Evolutionary conservation across 1,139 yeast species (phyloP).

Genomic region (Taiozyma sp.): DNA sequence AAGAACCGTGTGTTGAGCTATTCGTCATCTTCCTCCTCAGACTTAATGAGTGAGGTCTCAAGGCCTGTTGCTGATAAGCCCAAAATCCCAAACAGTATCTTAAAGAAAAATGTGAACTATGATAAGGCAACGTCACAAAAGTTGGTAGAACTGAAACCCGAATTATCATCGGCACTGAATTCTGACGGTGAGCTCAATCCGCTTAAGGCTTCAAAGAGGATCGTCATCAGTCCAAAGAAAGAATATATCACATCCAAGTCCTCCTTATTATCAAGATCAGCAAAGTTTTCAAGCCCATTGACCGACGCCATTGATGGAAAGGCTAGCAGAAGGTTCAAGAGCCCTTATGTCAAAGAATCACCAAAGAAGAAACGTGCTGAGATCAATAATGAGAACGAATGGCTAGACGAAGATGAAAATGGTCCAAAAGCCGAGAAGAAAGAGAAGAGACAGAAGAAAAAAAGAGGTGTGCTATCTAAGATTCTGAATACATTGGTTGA

Average conservation of each 20-base stretch:
- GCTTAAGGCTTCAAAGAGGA: slow-evolving; percentile 36
- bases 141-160: slow-evolving; percentile 32
- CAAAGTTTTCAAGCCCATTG: slow-evolving; percentile 19
- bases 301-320: slow-evolving; percentile 20
- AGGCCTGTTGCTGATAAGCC: background rate
- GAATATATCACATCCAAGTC: slow-evolving; percentile 13
- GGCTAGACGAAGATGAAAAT: slow-evolving; percentile 16
- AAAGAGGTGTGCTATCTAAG: slow-evolving; percentile 5
- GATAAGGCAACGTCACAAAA: slow-evolving; percentile 22
- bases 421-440: background rate
- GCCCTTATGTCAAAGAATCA: slow-evolving; percentile 16
- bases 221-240: slow-evolving; percentile 41
- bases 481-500: slow-evolving; percentile 33
- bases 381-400: slow-evolving; percentile 6
- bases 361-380: slow-evolving; percentile 7
- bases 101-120: slow-evolving; percentile 17
- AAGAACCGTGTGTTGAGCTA: slow-evolving; percentile 3
- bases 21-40: background rate
- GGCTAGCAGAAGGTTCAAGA: slow-evolving; percentile 4
- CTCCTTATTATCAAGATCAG: slow-evolving; percentile 3
- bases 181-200: slow-evolving; percentile 34
- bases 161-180: slow-evolving; percentile 29
- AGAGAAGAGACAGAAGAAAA: slow-evolving; percentile 9
- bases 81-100: slow-evolving; percentile 16
- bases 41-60: background rate